Conservation (phyloP, 2,329 filamentous ascomycete genomes). For the Colletotrichum tamarilloi region DNA sequence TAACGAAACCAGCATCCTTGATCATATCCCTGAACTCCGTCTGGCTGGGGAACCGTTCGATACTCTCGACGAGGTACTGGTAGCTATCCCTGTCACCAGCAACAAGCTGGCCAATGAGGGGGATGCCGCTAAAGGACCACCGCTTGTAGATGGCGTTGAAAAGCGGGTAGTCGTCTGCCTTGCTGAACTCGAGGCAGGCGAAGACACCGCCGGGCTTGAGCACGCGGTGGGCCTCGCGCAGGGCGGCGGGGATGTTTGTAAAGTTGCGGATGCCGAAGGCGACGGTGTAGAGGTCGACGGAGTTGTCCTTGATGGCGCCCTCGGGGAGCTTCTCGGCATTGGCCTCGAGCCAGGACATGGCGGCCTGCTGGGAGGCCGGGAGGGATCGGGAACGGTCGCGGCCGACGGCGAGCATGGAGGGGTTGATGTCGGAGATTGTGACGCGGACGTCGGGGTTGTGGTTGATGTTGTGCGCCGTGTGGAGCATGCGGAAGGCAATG, state of each 20-base stretch:
- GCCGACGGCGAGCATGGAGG: conserved; percentile 92
- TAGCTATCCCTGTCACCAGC: conserved; percentile 96
- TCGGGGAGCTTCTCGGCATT: conserved; percentile 83
- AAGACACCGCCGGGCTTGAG: conserved; percentile 96
- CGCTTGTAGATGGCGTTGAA: conserved; percentile 91
- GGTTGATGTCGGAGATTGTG: conserved; percentile 96
- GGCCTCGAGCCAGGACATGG: conserved; percentile 83
- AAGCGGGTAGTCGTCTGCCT: conserved; percentile 78
- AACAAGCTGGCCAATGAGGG: conserved; percentile 93
- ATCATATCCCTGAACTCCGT: conserved; percentile 88
- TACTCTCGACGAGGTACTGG: conserved; percentile 98
- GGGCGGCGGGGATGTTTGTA: conserved; percentile 85
- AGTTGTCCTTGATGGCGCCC: conserved; percentile 70
- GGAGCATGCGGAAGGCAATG: conserved; percentile 95
- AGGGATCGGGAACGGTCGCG: conserved; percentile 76
- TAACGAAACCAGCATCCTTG: conserved; percentile 82
- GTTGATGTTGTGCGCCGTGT: conserved; percentile 85
- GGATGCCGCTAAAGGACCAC: conserved; percentile 96
- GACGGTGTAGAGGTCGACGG: conserved; percentile 95
- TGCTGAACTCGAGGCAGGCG: conserved; percentile 95
- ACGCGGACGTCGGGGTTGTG: conserved; percentile 77
- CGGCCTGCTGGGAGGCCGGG: conserved; percentile 64
- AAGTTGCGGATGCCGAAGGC: conserved; percentile 99
- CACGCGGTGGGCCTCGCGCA: conserved; percentile 87
- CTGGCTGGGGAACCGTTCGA: conserved; percentile 91